Conservation (phyloP, 192 early-diverging fungal species). For the Chytriomyces confervae region DNA sequence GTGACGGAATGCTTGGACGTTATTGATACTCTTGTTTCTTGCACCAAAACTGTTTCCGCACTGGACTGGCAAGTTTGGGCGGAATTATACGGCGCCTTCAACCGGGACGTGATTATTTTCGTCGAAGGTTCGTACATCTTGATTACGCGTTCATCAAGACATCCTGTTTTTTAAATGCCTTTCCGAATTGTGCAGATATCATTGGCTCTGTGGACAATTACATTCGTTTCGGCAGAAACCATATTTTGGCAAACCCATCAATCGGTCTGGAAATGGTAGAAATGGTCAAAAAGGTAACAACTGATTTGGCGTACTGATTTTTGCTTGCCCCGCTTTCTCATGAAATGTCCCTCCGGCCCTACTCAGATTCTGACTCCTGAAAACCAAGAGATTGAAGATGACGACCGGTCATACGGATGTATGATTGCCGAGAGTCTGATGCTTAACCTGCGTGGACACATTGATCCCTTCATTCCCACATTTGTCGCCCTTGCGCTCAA, state of each 20-base stretch:
- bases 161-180: background rate
- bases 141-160: too few relatives aligned
- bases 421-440: conserved; percentile 86
- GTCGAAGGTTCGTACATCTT: too few relatives aligned
- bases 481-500: conserved; percentile 32
- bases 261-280: conserved; percentile 86
- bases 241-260: conserved; percentile 70
- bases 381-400: conserved; percentile 75
- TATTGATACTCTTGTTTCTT: conserved; percentile 77
- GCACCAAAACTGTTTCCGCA: conserved; percentile 78
- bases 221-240: conserved; percentile 82
- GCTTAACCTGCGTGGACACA: conserved; percentile 79
- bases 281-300: conserved; percentile 54
- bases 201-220: conserved; percentile 90
- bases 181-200: conserved; percentile 64
- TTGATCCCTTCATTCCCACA: conserved; percentile 64
- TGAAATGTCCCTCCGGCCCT: background rate
- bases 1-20: conserved; percentile 82
- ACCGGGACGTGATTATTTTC: conserved; percentile 58
- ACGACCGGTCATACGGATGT: conserved; percentile 81
- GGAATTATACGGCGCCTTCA: conserved; percentile 76
- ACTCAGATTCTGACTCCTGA: conserved; percentile 28
- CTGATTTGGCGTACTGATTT: conserved; percentile 6
- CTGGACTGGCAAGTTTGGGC: conserved; percentile 69
- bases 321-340: conserved; percentile 14